Conservation (phyloP, 2,329 filamentous ascomycete species). For the Hypomyces rosellus region DNA sequence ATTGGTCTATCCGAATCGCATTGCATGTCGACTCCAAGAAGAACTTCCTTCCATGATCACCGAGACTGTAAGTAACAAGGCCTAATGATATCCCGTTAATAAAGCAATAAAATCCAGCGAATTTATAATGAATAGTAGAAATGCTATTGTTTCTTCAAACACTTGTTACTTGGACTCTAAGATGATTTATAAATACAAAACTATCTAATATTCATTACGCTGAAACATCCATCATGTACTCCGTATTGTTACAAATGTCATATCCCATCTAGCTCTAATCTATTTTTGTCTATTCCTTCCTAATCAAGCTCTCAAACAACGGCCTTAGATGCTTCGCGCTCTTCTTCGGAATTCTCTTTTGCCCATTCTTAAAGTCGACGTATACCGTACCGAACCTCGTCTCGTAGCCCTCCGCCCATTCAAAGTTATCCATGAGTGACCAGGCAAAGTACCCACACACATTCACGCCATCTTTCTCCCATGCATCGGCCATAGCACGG, state of each 20-base stretch:
- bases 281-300: constrained; percentile 29
- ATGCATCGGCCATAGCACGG: constrained; percentile 67
- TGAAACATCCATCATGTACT: neutral
- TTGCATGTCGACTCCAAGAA: too few species aligned
- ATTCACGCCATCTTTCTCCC: constrained; percentile 66
- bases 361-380: constrained; percentile 74
- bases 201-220: too few species aligned
- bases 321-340: constrained; percentile 66
- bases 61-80: too few species aligned
- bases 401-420: constrained; percentile 88
- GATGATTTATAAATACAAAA: too few species aligned
- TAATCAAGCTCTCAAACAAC: constrained; percentile 65
- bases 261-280: neutral
- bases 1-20: too few species aligned
- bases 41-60: too few species aligned
- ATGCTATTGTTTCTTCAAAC: too few species aligned
- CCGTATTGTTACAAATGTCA: neutral
- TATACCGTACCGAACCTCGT: constrained; percentile 79
- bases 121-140: too few species aligned
- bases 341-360: constrained; percentile 79
- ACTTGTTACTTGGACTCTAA: too few species aligned
- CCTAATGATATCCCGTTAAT: too few species aligned
- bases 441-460: constrained; percentile 78
- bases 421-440: constrained; percentile 86
- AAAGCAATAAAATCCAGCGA: too few species aligned